These are phyloP conservation scores for Oryza officinalis DNA, from an alignment of 176 grass and related monocot species.

Conservation along the genomic window DNA sequence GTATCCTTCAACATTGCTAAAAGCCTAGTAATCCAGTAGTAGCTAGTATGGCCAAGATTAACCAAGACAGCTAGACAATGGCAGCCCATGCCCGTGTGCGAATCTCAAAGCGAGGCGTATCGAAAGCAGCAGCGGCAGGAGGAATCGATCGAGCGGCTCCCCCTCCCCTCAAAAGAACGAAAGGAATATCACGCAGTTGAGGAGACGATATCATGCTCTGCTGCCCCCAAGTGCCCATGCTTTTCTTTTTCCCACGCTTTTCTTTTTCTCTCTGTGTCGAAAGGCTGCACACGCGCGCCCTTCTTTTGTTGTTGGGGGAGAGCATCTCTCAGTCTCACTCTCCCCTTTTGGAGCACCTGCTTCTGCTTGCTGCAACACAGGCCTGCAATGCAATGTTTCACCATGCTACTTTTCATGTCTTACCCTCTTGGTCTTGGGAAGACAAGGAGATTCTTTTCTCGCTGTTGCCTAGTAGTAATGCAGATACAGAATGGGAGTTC, in stretches of 20 bases:
- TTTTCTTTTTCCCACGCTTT: slow-evolving; percentile 17
- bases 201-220: slow-evolving; percentile 28
- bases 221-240: slow-evolving; percentile 1
- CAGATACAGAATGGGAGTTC: not conserved
- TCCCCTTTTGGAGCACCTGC: slow-evolving; percentile 22
- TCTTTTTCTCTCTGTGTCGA: not conserved
- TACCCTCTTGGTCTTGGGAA: not conserved
- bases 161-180: slow-evolving; percentile 40
- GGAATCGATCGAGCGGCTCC: not conserved
- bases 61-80: not conserved
- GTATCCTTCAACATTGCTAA: not conserved
- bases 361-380: not conserved
- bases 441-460: not conserved
- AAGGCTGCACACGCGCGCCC: slow-evolving; percentile 22
- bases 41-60: not conserved
- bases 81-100: not conserved
- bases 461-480: not conserved
- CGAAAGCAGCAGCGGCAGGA: not conserved
- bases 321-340: not conserved
- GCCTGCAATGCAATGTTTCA: not conserved
- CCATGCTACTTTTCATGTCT: slow-evolving; percentile 24
- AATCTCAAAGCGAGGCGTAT: slow-evolving; percentile 26
- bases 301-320: slow-evolving; percentile 17
- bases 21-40: not conserved
- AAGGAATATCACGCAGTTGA: slow-evolving; percentile 11